Evolutionary conservation across 2,329 filamentous ascomycete genomes (phyloP), one percentile per base, ranked within the genome.

Genomic region (Didymosphaeria variabile): DNA sequence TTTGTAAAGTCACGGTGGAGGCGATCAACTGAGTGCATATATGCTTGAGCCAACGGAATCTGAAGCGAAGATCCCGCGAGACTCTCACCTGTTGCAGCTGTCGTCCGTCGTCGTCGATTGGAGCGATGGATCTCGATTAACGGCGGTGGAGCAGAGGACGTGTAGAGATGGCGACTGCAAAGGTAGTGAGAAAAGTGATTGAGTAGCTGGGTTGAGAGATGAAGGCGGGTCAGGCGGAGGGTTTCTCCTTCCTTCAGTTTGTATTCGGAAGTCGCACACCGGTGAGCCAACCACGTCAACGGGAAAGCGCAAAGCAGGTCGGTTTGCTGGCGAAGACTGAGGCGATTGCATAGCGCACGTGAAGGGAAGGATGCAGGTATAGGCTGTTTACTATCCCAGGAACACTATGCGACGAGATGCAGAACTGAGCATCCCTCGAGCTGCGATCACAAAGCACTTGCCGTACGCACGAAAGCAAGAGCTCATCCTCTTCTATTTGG

Each of bases 221-320:
- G 15, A 29, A 50, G 29, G 17, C 8, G 17, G 47, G 47, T 32
- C 32, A 52, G 32, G 32, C 3, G 29, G 17, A 9, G 26, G n/a
- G 2, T 32, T 51, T 13, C 47, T 26, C 19, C 34, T 47, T 29
- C 45, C 45, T 26, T 52, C 19, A 19, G 49, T 52, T 52, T 52
- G 49, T 26, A 26, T 17, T 23, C 29, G 8, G n/a, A 12, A 36
- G 49, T 52, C 49, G 29, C 29, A 40, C 38, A 40, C 38, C n/a
- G 13, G 36, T 5, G 36, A 38, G 36, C 13, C 13, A 8, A 2
- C 17, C 17, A n/a, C n/a, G 15, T 2, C 15, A n/a, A n/a, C 34
- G 17, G 15, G 15, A 7, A 40, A 40, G 12, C 17, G 38, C 38
- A n/a, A 40, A 40, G 4, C 6, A 3, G 4, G 1, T 7, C 6